Evolutionary conservation across 129 eudicot species (phyloP), one percentile per base, ranked within the genome.

Genomic region (Solidago caesia): DNA sequence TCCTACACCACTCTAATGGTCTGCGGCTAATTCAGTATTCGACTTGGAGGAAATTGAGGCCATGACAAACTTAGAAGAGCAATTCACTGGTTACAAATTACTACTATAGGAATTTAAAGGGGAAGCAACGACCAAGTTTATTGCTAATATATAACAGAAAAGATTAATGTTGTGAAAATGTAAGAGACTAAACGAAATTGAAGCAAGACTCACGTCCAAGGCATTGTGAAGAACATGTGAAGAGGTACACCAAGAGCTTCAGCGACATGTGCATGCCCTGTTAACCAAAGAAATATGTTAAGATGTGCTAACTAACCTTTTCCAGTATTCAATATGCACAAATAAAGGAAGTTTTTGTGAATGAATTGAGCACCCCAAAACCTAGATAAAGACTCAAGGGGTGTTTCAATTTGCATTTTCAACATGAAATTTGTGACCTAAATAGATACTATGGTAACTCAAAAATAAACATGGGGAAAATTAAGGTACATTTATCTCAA

Each of bases 181-280:
- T 13, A 25, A 33, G 14, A 44, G 57, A 60, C 21, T 15, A 43
- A 55, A 39, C 27, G 10, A 61, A 78, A 75, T 47, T 61, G 26
- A 55, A 44, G 64, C 39, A 26, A 49, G 74, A 75, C 98, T 90
- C 72, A 94, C 99, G 99, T 94, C 97, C 99, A 94, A 71, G 99
- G 99, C 97, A 89, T 94, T 71, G 99, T 91, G 87, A 91, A 94
- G 80, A 91, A 91, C 73, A 94, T 94, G 87, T 94, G 99, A 46
- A 94, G 91, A 72, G 99, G 99, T 53, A 94, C 94, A 51, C 91
- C 93, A 70, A 94, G 99, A 80, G 98, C 96, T 90, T 94, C 98
- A 46, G 98, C 97, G 72, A 94, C 96, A 61, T 94, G 98, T 64
- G 89, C 89, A 62, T 94, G 98, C 61, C 98, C 98, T 94, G 81